Percentiles rank a stretch among this genome's conserved stretches.
phyloP scores from a whole-genome alignment of 257 asterid species.

The Forsythia viridissima region DNA sequence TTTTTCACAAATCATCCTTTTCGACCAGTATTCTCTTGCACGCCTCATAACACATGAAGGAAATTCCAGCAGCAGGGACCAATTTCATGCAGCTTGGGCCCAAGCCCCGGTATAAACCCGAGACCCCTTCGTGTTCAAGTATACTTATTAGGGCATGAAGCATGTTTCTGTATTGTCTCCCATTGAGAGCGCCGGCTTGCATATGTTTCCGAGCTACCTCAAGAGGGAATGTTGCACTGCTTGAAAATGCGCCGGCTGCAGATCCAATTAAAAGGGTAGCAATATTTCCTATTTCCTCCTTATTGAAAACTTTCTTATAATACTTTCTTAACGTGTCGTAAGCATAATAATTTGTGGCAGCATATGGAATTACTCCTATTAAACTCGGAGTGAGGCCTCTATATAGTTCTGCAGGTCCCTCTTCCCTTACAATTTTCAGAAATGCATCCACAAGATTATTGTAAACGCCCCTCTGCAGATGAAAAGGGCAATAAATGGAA shows the following conservation, averaged over 20 bases:
- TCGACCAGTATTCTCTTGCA: conserved; percentile 53
- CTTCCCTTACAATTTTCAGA: conserved; percentile 45
- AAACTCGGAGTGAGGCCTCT: conserved; percentile 55
- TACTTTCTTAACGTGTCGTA: conserved; percentile 50
- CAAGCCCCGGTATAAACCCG: conserved; percentile 47
- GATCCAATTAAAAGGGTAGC: conserved; percentile 59
- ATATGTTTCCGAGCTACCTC: conserved; percentile 59
- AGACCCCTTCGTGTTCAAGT: conserved; percentile 48
- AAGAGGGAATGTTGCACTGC: conserved; percentile 55
- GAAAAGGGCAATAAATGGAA: background rate
- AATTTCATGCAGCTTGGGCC: conserved; percentile 62
- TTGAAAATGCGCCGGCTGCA: conserved; percentile 59
- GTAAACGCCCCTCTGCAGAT: conserved; percentile 51
- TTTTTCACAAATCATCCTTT: conserved; percentile 28
- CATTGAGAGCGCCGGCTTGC: conserved; percentile 60
- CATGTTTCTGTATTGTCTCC: conserved; percentile 46
- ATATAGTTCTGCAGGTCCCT: conserved; percentile 53
- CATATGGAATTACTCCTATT: conserved; percentile 58
- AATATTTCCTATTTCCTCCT: conserved; percentile 48
- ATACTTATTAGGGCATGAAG: conserved; percentile 52
- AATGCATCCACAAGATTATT: conserved; percentile 46
- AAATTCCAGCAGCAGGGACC: conserved; percentile 62
- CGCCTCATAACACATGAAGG: conserved; percentile 60
- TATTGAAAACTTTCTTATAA: conserved; percentile 35
- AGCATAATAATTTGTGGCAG: conserved; percentile 52